Evolutionary conservation across 2,329 filamentous ascomycete species (phyloP).

Genomic region (Cladophialophora chaetospira): DNA sequence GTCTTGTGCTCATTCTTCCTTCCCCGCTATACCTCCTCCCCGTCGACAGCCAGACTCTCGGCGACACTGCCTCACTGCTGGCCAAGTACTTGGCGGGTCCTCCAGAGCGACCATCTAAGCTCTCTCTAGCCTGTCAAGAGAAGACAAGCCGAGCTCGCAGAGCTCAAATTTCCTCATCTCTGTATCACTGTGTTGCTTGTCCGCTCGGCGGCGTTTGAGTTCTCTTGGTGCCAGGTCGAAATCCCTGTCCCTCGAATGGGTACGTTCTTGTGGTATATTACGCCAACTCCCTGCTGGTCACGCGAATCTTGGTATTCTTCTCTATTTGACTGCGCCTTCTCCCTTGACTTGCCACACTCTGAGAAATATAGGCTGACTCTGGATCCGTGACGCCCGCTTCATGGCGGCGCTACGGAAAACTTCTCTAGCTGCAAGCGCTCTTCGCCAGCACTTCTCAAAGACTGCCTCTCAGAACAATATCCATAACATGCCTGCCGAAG

Average conservation of each 20-base stretch:
- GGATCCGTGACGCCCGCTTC: conserved; percentile 8
- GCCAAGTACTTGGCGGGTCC: conserved; percentile 2
- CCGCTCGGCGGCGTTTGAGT: conserved; percentile 5
- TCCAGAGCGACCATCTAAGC: background rate
- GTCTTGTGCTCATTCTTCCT: background rate
- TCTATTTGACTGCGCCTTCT: background rate
- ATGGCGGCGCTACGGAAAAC: conserved; percentile 22
- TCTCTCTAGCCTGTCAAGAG: background rate
- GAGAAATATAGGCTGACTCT: conserved; percentile 3
- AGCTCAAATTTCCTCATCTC: background rate
- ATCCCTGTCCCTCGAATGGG: conserved; percentile 16
- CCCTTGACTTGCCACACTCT: background rate
- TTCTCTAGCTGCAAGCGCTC: conserved; percentile 27
- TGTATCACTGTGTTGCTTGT: background rate
- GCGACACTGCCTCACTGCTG: background rate
- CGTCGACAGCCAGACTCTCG: background rate
- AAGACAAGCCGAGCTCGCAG: background rate
- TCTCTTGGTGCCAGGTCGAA: conserved; percentile 5
- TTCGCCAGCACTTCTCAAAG: conserved; percentile 23
- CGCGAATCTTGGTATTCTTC: background rate
- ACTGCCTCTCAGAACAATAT: conserved; percentile 15
- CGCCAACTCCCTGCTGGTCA: background rate
- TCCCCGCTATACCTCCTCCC: too few species aligned
- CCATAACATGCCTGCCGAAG: conserved; percentile 21
- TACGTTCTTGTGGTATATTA: conserved; percentile 13